Base-by-base conservation (phyloP, 2,329 filamentous ascomycete species). In the Nemania abortiva region DNA sequence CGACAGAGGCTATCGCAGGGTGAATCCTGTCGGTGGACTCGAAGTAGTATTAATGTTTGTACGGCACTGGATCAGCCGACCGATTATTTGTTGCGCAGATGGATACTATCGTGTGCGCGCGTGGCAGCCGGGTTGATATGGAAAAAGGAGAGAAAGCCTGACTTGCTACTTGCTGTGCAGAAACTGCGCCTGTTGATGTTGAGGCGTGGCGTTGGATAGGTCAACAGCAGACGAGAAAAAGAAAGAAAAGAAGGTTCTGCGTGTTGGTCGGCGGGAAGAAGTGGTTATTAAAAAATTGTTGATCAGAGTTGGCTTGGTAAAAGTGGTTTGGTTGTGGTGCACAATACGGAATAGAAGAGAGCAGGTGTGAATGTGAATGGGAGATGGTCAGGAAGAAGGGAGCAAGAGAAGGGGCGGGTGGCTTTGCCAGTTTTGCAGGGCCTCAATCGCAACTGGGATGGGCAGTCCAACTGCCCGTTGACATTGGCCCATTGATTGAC, bases 161-260 rank as follows among this genome's bases (percentile, higher is more conserved):
- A 60, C 57, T 65, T 53, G 69, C 45, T 59, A 65, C 61, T 68
- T 65, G 66, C 45, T 45, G 31, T 27, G 57, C 42, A 37, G 50
- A 37, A 29, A 53, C 34, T 45, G 55, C 55, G 66, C n/a, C 49
- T 59, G 39, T 39, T 54, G 45, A 64, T 13, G 68, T 31, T 20
- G 18, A 29, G 42, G 37, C 2, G 57, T 53, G 47, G 55, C 27
- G 62, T 24, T 57, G 45, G 29, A 15, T 22, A 61, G 29, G 50
- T 29, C 42, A 63, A 54, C 37, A 22, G 49, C 39, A 42, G 54
- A 60, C 24, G 57, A 22, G 31, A n/a, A n/a, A n/a, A 67, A 62
- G 67, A 72, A 69, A 72, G 72, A 73, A 58, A 59, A 66, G 63
- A 64, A 70, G 58, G 61, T 60, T 68, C 50, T 34, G 45, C 24